Percentiles rank a stretch among this genome's conserved stretches.
These are phyloP conservation scores for Linanthus parryae DNA, from an alignment of 148 eudicot genomes.

Conservation along the genomic window DNA sequence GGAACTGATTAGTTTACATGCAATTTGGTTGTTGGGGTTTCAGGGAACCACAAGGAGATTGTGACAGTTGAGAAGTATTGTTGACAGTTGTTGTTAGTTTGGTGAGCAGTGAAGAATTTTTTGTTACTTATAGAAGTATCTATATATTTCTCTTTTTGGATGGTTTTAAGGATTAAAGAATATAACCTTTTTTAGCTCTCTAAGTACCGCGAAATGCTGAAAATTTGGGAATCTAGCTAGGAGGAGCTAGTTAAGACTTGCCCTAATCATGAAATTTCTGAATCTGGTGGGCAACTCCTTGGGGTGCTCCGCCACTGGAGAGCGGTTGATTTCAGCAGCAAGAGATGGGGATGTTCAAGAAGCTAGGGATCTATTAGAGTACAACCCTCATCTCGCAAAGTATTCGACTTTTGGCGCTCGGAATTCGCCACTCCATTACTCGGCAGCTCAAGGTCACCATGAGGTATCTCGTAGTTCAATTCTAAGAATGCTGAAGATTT, in stretches of 20 bases:
- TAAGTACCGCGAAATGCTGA: no score
- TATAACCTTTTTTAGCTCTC: no score
- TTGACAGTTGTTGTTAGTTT: no score
- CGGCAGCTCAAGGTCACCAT: conserved; percentile 98
- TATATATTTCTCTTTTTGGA: no score
- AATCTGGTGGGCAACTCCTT: conserved; percentile 83
- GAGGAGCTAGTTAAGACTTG: background rate
- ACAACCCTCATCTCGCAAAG: conserved; percentile 79
- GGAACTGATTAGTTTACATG: no score
- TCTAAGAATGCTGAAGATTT: background rate
- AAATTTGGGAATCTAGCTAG: no score
- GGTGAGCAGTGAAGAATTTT: no score
- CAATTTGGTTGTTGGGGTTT: no score
- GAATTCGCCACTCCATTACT: conserved; percentile 89
- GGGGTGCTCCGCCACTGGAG: conserved; percentile 94
- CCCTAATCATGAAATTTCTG: background rate
- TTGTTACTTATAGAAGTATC: no score
- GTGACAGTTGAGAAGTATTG: no score
- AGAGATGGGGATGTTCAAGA: conserved; percentile 96
- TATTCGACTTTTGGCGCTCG: conserved; percentile 89
- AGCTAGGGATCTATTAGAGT: conserved; percentile 84
- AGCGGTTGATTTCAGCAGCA: conserved; percentile 87
- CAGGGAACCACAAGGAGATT: no score
- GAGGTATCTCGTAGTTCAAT: conserved; percentile 49
- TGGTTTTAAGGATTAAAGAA: no score